Evolutionary conservation across 805 yeast species (phyloP).

Genomic region (Candida caryicola): DNA sequence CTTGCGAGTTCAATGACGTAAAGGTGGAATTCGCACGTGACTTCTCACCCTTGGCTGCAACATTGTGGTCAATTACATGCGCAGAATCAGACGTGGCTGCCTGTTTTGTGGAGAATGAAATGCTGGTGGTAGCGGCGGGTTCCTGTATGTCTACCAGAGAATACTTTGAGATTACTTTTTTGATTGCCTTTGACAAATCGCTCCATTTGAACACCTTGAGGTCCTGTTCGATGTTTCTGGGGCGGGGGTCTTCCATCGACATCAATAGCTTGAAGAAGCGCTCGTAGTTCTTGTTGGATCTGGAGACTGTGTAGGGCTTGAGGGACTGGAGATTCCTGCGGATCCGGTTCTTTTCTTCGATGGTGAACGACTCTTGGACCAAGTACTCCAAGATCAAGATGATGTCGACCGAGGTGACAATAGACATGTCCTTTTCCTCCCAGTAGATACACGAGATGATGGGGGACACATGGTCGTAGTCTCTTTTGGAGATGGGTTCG

Average conservation of each 20-base stretch:
- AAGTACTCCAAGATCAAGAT: constrained; percentile 55
- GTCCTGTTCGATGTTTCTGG: constrained; percentile 68
- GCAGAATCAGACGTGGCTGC: constrained; percentile 1
- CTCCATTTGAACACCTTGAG: constrained; percentile 65
- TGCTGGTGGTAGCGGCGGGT: constrained; percentile 1
- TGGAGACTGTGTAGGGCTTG: constrained; percentile 58
- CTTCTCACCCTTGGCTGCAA: neutral
- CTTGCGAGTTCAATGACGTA: neutral
- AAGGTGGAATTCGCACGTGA: neutral
- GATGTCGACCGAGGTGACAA: constrained; percentile 65
- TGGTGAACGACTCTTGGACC: constrained; percentile 52
- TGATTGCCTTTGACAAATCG: constrained; percentile 49
- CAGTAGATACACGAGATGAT: constrained; percentile 61
- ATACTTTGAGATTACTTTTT: constrained; percentile 59
- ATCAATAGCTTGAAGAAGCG: constrained; percentile 44
- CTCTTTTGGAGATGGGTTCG: constrained; percentile 31
- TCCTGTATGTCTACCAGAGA: constrained; percentile 14
- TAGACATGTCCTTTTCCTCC: constrained; percentile 45
- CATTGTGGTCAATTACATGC: neutral
- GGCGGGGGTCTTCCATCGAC: constrained; percentile 62
- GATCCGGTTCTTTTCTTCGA: constrained; percentile 69
- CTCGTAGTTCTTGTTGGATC: constrained; percentile 29
- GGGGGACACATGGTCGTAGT: constrained; percentile 39
- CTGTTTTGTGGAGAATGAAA: too few species aligned
- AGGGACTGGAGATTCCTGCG: constrained; percentile 64